Percentiles rank a stretch among this genome's conserved stretches.
These are phyloP conservation scores for Telopea speciosissima DNA, from an alignment of 177 flowering plant species.

Conservation along the genomic window DNA sequence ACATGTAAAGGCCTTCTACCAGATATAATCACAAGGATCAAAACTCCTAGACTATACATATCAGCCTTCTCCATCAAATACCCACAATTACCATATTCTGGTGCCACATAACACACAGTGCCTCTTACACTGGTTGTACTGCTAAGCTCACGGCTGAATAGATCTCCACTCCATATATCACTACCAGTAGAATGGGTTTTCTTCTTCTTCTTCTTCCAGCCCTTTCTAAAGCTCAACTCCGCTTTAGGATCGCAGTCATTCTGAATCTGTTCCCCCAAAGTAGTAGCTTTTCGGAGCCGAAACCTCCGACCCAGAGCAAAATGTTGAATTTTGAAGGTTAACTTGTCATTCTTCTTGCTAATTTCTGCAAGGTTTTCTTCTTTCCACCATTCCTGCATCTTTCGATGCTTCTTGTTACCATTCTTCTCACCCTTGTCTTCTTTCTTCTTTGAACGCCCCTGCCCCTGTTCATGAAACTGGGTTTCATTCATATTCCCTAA, in stretches of 20 bases:
- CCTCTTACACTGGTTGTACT: constrained; percentile 99
- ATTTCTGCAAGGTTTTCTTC: constrained; percentile 75
- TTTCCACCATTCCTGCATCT: constrained; percentile 99
- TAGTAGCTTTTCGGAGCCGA: constrained; percentile 27
- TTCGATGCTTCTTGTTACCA: constrained; percentile 46
- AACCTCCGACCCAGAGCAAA: constrained; percentile 39
- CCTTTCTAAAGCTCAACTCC: constrained; percentile 80
- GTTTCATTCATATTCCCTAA: constrained; percentile 16
- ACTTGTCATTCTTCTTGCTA: constrained; percentile 46
- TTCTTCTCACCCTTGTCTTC: constrained; percentile 29
- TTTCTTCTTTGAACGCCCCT: constrained; percentile 17
- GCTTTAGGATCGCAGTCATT: constrained; percentile 23
- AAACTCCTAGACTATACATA: constrained; percentile 90
- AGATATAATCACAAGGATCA: constrained; percentile 83
- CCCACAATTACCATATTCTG: constrained; percentile 84
- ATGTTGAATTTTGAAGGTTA: constrained; percentile 43
- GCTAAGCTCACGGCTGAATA: constrained; percentile 88
- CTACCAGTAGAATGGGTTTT: constrained; percentile 43
- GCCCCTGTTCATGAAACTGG: constrained; percentile 18
- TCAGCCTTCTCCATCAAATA: constrained; percentile 92
- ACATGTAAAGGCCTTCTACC: constrained; percentile 94
- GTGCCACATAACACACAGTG: constrained; percentile 95
- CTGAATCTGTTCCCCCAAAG: constrained; percentile 22
- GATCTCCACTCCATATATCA: constrained; percentile 89
- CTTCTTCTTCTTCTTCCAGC: constrained; percentile 46